Percentiles rank a stretch among this genome's conserved stretches.
Evolutionary conservation across 106 monocot genomes (phyloP).

Genomic region (Acanthochlamys bracteata): DNA sequence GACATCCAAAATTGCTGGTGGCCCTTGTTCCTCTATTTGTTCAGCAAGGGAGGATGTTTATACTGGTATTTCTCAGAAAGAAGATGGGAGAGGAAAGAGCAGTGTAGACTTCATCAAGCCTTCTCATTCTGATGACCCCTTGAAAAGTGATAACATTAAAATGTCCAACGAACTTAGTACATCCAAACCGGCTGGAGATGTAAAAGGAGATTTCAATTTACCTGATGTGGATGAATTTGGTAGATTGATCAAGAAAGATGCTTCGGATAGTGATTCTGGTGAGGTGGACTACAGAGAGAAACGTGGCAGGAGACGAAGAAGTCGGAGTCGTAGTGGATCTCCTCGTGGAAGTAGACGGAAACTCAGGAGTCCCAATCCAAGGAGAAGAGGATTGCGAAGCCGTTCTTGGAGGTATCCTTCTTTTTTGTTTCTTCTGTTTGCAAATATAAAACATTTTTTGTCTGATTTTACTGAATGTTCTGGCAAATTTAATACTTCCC

Average conservation of each 20-base stretch:
- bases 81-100: conserved; percentile 8
- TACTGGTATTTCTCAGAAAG: conserved; percentile 11
- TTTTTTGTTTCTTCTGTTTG: neutral
- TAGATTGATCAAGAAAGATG: conserved; percentile 49
- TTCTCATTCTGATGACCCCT: conserved; percentile 14
- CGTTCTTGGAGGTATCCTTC: conserved; percentile 40
- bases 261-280: conserved; percentile 60
- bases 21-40: neutral
- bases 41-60: neutral
- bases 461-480: too few relatives aligned
- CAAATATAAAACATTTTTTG: too few relatives aligned
- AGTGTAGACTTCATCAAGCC: neutral
- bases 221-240: conserved; percentile 74
- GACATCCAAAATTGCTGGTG: neutral
- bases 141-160: conserved; percentile 5
- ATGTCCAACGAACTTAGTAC: neutral
- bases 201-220: conserved; percentile 14
- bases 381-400: conserved; percentile 37
- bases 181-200: conserved; percentile 2
- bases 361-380: conserved; percentile 48
- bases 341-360: conserved; percentile 38
- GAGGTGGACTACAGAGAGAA: conserved; percentile 19
- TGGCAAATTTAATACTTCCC: too few relatives aligned
- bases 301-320: conserved; percentile 27
- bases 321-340: conserved; percentile 36